Evolutionary conservation across 2,329 filamentous ascomycete species (phyloP), one percentile per base, ranked within the genome.

Genomic region (Stylonectria norvegica): DNA sequence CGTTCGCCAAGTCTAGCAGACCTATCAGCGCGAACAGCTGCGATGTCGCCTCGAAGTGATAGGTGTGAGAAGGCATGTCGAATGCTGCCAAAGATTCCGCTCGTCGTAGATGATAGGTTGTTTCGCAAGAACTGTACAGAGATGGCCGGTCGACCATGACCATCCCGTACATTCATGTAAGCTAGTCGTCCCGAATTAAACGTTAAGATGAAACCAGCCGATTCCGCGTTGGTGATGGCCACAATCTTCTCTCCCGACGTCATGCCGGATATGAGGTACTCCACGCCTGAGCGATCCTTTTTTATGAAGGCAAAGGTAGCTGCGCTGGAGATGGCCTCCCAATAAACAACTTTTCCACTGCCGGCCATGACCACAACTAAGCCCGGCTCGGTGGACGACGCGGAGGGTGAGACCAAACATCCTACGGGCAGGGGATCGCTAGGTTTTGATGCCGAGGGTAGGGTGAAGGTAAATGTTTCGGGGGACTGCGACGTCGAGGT

Each of bases 281-380:
- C 88, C 12, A 95, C 79, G 12, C 87, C 87, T 49, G 82, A 84
- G 50, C 86, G 82, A 57, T 87, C 86, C 60, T 94, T 85, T 50
- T 86, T 84, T 57, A 91, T 86, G 28, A 94, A 79, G 48, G 86
- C 87, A 40, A 94, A 75, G 1, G 88, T 89, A 27, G 89, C 86
- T 8, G 89, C 89, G 62, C 83, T 89, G 40, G 91, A 89, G 48
- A 97, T 86, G 27, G 89, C 94, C 62, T 97, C 93, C 89, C 93
- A 97, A 64, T 93, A 97, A 31, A 88, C 83, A 37, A 97, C 81
- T 63, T 84, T 90, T 37, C 93, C 93, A 34, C 76, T 89, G 14
- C 79, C 79, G 10, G 91, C 86, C 69, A 91, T 87, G 25, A 97
- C 76, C 25, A 96, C 78, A 19, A 98, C 80, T 25, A 98, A 75